phyloP scores from a whole-genome alignment of 1,139 yeast species.

The Komagataea norvegica region DNA sequence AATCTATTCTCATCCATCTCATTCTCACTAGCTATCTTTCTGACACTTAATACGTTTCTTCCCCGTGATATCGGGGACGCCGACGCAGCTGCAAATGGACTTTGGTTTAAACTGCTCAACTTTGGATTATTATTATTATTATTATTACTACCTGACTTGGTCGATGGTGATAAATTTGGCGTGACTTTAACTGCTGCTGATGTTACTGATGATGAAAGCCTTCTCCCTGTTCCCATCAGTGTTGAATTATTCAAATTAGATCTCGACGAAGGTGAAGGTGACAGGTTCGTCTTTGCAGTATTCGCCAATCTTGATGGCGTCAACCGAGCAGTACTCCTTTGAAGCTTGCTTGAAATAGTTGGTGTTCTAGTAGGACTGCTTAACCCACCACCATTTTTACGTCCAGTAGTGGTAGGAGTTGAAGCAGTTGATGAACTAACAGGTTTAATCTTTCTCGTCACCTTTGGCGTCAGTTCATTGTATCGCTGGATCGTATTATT shows the following conservation, averaged over 20 bases:
- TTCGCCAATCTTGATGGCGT: conserved; percentile 23
- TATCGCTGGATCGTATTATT: conserved; percentile 11
- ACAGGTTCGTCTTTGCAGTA: conserved; percentile 18
- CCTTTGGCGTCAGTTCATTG: conserved; percentile 22
- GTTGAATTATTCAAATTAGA: too few species aligned
- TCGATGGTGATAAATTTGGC: conserved; percentile 9
- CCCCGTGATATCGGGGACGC: conserved; percentile 4
- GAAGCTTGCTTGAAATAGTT: conserved; percentile 14
- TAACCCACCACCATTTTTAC: not conserved
- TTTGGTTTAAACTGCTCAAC: conserved; percentile 4
- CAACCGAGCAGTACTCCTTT: conserved; percentile 20
- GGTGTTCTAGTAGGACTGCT: conserved; percentile 11
- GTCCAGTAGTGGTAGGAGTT: not conserved
- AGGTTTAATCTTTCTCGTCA: conserved; percentile 24
- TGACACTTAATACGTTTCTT: conserved; percentile 4
- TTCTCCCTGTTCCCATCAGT: too few species aligned
- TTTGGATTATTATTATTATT: too few species aligned
- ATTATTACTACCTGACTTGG: too few species aligned
- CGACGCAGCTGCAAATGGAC: too few species aligned
- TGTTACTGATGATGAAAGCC: not conserved
- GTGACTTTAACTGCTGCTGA: conserved; percentile 1
- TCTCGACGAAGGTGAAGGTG: conserved; percentile 22
- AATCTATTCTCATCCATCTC: conserved; percentile 14
- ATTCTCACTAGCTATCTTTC: conserved; percentile 1
- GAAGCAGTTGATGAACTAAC: conserved; percentile 12